phyloP scores from a whole-genome alignment of 164 flowering plant species.

The Taxillus chinensis region DNA sequence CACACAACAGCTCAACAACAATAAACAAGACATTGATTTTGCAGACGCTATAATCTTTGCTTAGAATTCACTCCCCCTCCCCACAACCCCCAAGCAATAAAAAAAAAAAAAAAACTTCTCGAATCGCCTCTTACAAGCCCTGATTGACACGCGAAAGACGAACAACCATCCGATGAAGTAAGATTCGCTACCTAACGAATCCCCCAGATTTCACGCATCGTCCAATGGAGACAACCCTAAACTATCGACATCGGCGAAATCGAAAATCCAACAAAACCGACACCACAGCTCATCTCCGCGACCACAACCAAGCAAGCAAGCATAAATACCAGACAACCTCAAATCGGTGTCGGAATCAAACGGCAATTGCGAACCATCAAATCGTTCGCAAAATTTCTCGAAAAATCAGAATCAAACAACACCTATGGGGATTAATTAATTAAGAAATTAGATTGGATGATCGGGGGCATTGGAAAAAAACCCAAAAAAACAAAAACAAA shows the following conservation, averaged over 20 bases:
- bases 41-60: conserved; percentile 11
- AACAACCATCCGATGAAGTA: not conserved
- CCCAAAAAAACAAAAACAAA: too few species aligned
- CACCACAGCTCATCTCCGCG: not conserved
- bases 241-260: not conserved
- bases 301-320: too few species aligned
- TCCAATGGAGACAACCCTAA: not conserved
- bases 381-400: too few species aligned
- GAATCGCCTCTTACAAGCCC: not conserved
- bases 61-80: conserved; percentile 19
- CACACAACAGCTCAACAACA: not conserved
- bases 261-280: not conserved
- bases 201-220: not conserved
- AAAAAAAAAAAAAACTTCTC: not conserved
- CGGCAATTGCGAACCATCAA: too few species aligned
- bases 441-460: too few species aligned
- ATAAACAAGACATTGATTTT: not conserved
- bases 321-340: too few species aligned
- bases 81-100: not conserved
- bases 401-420: too few species aligned
- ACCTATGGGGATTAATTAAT: too few species aligned
- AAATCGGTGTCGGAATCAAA: too few species aligned
- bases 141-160: not conserved
- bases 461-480: too few species aligned
- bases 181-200: not conserved